Evolutionary conservation across 371 early-diverging fungal genomes (phyloP).

Genomic region (Thermomucor indicae-seudaticae): DNA sequence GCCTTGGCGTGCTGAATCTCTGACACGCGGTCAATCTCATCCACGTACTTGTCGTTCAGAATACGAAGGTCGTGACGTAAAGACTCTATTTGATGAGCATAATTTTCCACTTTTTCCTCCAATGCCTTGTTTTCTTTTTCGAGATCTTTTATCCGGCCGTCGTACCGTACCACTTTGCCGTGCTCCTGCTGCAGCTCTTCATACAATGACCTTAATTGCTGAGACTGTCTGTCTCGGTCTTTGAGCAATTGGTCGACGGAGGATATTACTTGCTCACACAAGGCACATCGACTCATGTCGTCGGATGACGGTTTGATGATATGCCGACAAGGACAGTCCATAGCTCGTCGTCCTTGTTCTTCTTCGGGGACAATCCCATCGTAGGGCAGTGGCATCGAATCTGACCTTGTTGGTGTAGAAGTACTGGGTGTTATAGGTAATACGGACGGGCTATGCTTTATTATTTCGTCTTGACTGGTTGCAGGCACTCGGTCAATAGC

Average conservation of each 20-base stretch:
- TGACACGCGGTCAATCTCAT: constrained; percentile 85
- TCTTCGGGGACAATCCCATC: neutral
- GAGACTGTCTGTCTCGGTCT: constrained; percentile 36
- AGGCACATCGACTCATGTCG: constrained; percentile 33
- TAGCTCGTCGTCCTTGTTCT: neutral
- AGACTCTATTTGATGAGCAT: constrained; percentile 40
- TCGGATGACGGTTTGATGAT: constrained; percentile 14
- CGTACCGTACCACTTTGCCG: constrained; percentile 28
- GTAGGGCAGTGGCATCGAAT: neutral
- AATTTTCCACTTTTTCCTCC: constrained; percentile 33
- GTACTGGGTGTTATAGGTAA: neutral
- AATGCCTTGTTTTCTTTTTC: constrained; percentile 34
- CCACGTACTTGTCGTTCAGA: constrained; percentile 70
- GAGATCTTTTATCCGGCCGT: constrained; percentile 27
- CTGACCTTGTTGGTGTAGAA: neutral
- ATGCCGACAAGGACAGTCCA: constrained; percentile 39
- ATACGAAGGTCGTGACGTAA: constrained; percentile 50
- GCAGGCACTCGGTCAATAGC: constrained; percentile 9
- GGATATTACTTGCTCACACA: constrained; percentile 57
- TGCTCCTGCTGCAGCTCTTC: constrained; percentile 36
- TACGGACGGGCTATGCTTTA: neutral
- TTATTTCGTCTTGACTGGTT: too few relatives aligned
- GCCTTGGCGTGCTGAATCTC: constrained; percentile 87
- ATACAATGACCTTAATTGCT: constrained; percentile 34
- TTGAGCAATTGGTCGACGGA: constrained; percentile 35